Evolutionary conservation across 768 basidiomycete species (phyloP).

Genomic region (Stropharia rugosoannulata): DNA sequence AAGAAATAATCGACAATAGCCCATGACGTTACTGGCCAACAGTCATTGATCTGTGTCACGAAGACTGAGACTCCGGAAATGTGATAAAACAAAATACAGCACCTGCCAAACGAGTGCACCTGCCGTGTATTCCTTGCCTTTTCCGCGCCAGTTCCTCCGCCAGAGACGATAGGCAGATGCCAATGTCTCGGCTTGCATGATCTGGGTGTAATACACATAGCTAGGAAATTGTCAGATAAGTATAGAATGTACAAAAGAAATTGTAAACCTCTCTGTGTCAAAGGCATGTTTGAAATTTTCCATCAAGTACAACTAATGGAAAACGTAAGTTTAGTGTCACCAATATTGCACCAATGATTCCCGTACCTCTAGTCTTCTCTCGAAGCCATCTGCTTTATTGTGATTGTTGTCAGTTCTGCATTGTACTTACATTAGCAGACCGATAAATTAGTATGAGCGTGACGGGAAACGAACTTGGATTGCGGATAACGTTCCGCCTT

Average conservation of each 20-base stretch:
- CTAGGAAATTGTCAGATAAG: constrained; percentile 31
- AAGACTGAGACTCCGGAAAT: background rate
- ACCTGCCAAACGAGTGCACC: constrained; percentile 97
- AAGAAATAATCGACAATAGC: constrained; percentile 92
- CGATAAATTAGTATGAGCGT: background rate
- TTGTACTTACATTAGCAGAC: background rate
- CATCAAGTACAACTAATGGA: constrained; percentile 74
- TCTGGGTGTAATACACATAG: constrained; percentile 92
- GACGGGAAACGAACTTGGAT: constrained; percentile 53
- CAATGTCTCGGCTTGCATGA: constrained; percentile 94
- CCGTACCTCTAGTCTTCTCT: constrained; percentile 74
- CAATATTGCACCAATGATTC: background rate
- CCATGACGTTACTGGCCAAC: constrained; percentile 96
- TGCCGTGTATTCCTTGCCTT: constrained; percentile 79
- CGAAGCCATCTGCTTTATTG: constrained; percentile 90
- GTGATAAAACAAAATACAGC: constrained; percentile 15
- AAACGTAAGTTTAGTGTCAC: background rate
- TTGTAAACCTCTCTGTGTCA: constrained; percentile 73
- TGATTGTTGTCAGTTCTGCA: constrained; percentile 70
- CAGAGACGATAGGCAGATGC: constrained; percentile 87
- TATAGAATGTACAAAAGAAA: background rate
- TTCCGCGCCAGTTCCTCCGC: constrained; percentile 92
- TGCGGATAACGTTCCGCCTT: constrained; percentile 80
- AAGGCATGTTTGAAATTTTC: constrained; percentile 93
- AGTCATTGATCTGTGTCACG: constrained; percentile 72